Evolutionary conservation across 345 rosid species (phyloP), one percentile per base, ranked within the genome.

Genomic region (Citrus hindsii): DNA sequence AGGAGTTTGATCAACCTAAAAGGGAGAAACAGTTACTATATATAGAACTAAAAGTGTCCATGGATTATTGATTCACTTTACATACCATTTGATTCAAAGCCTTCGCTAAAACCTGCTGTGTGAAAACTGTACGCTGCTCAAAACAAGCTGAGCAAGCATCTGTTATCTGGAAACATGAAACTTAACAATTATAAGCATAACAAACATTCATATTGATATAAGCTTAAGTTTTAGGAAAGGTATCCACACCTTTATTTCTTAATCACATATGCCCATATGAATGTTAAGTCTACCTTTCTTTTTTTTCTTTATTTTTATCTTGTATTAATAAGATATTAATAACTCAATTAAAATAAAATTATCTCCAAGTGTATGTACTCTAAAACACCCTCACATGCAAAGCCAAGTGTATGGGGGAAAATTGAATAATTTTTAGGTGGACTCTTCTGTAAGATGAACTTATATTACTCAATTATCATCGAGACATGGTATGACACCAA

Each of bases 131-230:
- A 33, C 97, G 96, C 79, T 95, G 98, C 80, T 95, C 99, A 80
- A 95, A 93, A 90, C 99, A 95, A 79, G 99, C 96, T 22, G 99
- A 85, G 81, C 95, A 93, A 75, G 92, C 98, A 84, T 96, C 97
- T 71, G 88, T 96, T 82, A 94, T 91, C 99, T 96, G 93, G 69
- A 80, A 79, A 75, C 30, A 81, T 71, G 21, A 68, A 82, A 70
- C n/a, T 59, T 46, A 56, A 69, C 27, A 13, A 32, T 38, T 40
- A 40, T 40, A 40, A 40, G 46, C 46, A 40, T 40, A 40, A 40
- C 46, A 40, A 40, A 40, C 46, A 40, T 40, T 35, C 37, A 6
- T 35, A 35, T 35, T 35, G 37, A 35, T 35, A 35, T 35, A 35
- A 35, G 37, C 7, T 35, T 35, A 35, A 35, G 37, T 35, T 5